phyloP scores from a whole-genome alignment of 768 basidiomycete species.

The Agaricus subrufescens region DNA sequence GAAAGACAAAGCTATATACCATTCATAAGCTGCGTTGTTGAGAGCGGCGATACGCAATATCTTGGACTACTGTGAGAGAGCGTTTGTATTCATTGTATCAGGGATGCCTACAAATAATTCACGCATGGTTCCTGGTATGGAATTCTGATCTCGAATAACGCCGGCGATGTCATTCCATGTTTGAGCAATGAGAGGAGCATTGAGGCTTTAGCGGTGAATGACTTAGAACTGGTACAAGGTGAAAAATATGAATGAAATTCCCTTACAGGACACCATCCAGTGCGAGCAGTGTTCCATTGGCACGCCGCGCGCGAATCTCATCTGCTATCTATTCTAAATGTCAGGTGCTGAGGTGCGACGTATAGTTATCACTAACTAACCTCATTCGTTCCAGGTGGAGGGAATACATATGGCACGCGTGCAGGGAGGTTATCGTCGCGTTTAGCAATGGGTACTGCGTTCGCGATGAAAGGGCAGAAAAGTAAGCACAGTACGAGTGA shows the following conservation, averaged over 20 bases:
- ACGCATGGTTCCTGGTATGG: constrained; percentile 41
- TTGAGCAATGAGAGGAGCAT: constrained; percentile 36
- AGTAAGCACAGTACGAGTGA: neutral
- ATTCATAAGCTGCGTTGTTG: constrained; percentile 48
- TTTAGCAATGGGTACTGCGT: neutral
- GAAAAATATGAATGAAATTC: neutral
- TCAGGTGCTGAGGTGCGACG: neutral
- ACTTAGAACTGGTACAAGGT: neutral
- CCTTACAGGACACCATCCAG: constrained; percentile 34
- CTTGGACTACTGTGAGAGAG: constrained; percentile 17
- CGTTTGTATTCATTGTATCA: neutral
- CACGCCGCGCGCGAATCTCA: constrained; percentile 27
- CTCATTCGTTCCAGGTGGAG: constrained; percentile 27
- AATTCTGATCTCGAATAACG: constrained; percentile 42
- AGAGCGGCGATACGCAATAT: constrained; percentile 48
- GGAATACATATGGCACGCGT: constrained; percentile 38
- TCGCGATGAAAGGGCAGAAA: neutral
- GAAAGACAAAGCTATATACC: constrained; percentile 13
- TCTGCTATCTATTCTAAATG: constrained; percentile 28
- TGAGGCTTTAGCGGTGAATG: neutral
- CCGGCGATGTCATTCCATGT: constrained; percentile 48
- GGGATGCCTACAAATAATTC: constrained; percentile 41
- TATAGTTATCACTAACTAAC: constrained; percentile 11
- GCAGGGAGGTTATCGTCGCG: constrained; percentile 36
- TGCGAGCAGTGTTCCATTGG: constrained; percentile 29